Evolutionary conservation across 148 eudicot genomes (phyloP), one percentile per base, ranked within the genome.

Genomic region (Nepenthes gracilis): DNA sequence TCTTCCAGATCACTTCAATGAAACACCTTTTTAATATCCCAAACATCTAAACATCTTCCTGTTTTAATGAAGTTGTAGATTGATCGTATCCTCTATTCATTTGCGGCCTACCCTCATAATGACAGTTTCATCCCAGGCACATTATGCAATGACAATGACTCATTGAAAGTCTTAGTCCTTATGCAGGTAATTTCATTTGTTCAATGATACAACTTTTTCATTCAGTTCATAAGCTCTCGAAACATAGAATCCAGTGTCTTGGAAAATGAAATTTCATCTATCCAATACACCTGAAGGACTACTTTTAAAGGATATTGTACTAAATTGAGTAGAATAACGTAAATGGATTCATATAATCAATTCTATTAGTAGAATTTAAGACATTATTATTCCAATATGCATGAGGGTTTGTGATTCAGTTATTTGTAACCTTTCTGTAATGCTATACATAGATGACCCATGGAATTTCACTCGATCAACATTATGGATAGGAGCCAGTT

Each of bases 41-140:
- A 23, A 6, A 52, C n/a, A 23, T 38, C 9, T n/a, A 40, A 58
- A 14, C 34, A 40, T 36, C 48, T 13, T 23, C 37, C 33, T 8
- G 36, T 54, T 35, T 43, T 43, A 13, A 36, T 23, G 0, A 23
- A 23, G 10, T 51, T 65, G 53, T 73, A 88, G 96, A 93, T 85
- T 57, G 96, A 88, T 65, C 89, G 96, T 6, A 70, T 88, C 68
- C 76, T 88, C 2, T 85, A 88, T 70, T 88, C 96, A 59, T 88
- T 89, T 0, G 93, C 85, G 61, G 93, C 85, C 14, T 88, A 88
- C 60, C 96, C 96, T 64, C 96, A 85, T 54, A 88, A 88, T 78
- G 85, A 88, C 43, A 90, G 96, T 12, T 88, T 85, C 66, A 78
- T 88, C 62, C 96, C 96, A 67, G 89, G 96, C 34, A 81, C 96